These are phyloP conservation scores for Pseudogymnoascus sp. DNA, from an alignment of 2,329 filamentous ascomycete genomes.

Conservation along the genomic window DNA sequence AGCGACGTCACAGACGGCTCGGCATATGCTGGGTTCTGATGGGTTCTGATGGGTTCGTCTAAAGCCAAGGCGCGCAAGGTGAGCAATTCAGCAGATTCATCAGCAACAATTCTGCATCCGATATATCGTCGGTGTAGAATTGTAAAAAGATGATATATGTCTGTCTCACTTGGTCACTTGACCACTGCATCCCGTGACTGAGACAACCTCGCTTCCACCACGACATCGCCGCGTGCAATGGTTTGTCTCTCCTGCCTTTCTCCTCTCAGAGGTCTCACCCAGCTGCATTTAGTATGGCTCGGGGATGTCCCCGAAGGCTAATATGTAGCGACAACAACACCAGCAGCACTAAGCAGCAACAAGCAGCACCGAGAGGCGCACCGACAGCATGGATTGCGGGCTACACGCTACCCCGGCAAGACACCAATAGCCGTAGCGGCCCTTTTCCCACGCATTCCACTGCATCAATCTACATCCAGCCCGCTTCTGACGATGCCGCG, in stretches of 20 bases:
- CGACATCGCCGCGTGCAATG: not conserved
- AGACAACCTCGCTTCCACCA: not conserved
- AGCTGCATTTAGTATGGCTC: not conserved
- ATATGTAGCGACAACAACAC: no score
- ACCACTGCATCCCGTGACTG: no score
- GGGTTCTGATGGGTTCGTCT: not conserved
- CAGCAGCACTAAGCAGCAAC: not conserved
- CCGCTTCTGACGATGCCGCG: conserved; percentile 1
- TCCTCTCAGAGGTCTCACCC: not conserved
- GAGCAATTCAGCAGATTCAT: not conserved
- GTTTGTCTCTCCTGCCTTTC: not conserved
- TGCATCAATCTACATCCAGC: not conserved
- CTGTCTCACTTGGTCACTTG: not conserved
- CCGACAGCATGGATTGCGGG: not conserved
- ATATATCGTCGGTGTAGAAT: not conserved
- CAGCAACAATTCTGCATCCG: not conserved
- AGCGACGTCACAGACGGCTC: not conserved
- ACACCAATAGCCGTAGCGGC: not conserved
- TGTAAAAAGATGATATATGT: not conserved
- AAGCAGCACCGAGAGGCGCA: not conserved
- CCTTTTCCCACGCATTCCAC: not conserved
- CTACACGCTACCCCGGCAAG: not conserved
- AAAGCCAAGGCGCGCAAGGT: not conserved
- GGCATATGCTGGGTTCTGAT: not conserved
- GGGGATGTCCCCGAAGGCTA: not conserved